Conservation (phyloP, 495 filamentous ascomycete species). For the Bacidia rubella region DNA sequence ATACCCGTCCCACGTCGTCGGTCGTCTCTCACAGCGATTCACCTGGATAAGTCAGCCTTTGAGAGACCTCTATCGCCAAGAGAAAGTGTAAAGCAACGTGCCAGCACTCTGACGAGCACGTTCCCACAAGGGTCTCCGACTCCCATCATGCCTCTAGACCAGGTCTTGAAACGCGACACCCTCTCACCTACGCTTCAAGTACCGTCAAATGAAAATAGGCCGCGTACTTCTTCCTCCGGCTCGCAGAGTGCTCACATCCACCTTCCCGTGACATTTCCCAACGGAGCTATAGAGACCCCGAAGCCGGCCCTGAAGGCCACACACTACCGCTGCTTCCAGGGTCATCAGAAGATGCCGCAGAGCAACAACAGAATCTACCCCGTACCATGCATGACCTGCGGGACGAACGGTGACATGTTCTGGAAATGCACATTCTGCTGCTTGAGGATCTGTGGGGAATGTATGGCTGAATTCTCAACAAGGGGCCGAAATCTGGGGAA, state of each 20-base stretch:
- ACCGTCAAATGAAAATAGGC: conserved; percentile 2
- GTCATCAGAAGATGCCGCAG: conserved; percentile 30
- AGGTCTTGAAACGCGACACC: background rate
- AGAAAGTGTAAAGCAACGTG: conserved; percentile 2
- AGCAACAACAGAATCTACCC: conserved; percentile 33
- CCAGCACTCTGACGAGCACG: conserved; percentile 11
- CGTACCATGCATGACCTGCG: conserved; percentile 38
- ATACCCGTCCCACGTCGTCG: conserved; percentile 11
- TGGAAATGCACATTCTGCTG: conserved; percentile 38
- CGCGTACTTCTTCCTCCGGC: no score
- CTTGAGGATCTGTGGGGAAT: conserved; percentile 32
- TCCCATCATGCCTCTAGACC: conserved; percentile 3
- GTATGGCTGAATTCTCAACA: conserved; percentile 28
- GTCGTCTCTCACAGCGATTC: conserved; percentile 13
- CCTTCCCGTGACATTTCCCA: conserved; percentile 9
- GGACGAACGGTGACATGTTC: conserved; percentile 30
- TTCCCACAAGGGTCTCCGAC: background rate
- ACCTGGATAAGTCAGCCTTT: conserved; percentile 13
- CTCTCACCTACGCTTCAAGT: conserved; percentile 8
- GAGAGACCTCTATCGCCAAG: conserved; percentile 6
- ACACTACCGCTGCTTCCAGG: conserved; percentile 34
- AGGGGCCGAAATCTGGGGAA: conserved; percentile 4
- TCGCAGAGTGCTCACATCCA: no score
- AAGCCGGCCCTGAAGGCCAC: conserved; percentile 27
- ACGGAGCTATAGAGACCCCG: conserved; percentile 4